These are phyloP conservation scores for Basidioascus undulatus DNA, from an alignment of 768 basidiomycete species.

Conservation along the genomic window DNA sequence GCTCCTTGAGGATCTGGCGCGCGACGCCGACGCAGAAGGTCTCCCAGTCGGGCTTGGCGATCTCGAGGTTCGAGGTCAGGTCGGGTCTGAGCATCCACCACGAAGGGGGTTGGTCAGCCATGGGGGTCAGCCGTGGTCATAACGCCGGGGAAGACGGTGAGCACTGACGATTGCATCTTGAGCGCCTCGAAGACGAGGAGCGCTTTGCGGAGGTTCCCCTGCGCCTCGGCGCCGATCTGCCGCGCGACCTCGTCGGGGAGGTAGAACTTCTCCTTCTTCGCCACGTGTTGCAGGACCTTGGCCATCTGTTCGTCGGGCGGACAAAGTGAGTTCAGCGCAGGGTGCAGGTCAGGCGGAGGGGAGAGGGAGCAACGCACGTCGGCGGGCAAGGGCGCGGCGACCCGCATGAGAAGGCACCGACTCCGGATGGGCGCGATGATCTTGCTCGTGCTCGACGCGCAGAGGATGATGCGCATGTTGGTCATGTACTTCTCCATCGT, in stretches of 20 bases:
- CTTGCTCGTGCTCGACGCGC: constrained; percentile 80
- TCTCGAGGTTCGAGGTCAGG: constrained; percentile 46
- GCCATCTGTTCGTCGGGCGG: constrained; percentile 34
- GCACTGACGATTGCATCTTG: constrained; percentile 75
- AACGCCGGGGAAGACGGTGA: not conserved
- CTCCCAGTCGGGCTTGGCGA: constrained; percentile 99
- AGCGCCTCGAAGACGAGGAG: constrained; percentile 82
- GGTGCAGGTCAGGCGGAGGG: not conserved
- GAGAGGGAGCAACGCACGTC: constrained; percentile 31
- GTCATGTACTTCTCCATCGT: constrained; percentile 99
- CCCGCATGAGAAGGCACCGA: constrained; percentile 77
- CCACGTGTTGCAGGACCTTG: constrained; percentile 50
- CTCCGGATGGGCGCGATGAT: constrained; percentile 93
- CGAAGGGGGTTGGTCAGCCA: not conserved
- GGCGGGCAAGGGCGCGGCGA: constrained; percentile 54
- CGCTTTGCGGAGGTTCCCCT: constrained; percentile 83
- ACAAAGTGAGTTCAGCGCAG: not conserved
- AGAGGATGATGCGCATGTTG: constrained; percentile 87
- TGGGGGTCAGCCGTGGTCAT: not conserved
- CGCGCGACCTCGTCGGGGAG: constrained; percentile 51
- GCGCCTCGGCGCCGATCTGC: constrained; percentile 57
- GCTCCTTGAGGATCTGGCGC: constrained; percentile 68
- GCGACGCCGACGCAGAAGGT: constrained; percentile 82
- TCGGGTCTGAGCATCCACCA: constrained; percentile 33
- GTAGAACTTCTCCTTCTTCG: constrained; percentile 50